These are phyloP conservation scores for Ilyonectria sp. DNA, from an alignment of 2,329 filamentous ascomycete genomes.

Conservation along the genomic window DNA sequence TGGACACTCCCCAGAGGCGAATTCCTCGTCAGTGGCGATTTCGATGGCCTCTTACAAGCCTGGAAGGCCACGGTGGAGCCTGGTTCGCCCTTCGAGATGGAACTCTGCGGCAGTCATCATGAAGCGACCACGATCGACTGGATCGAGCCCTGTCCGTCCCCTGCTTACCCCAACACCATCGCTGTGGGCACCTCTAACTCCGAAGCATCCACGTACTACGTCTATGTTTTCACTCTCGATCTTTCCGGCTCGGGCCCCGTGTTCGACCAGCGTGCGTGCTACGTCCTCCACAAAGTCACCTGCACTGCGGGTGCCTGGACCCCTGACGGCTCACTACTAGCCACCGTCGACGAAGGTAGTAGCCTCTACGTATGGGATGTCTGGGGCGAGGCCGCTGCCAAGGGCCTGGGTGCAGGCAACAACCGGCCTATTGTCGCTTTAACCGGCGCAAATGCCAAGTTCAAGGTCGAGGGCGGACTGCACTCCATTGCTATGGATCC, in stretches of 20 bases:
- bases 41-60: slow-evolving; percentile 86
- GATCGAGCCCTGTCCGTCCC: slow-evolving; percentile 82
- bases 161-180: slow-evolving; percentile 82
- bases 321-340: slow-evolving; percentile 86
- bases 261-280: slow-evolving; percentile 52
- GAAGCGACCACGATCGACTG: slow-evolving; percentile 98
- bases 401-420: slow-evolving; percentile 65
- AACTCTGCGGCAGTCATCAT: no score
- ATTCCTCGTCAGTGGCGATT: slow-evolving; percentile 86
- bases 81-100: slow-evolving; percentile 64
- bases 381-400: slow-evolving; percentile 81
- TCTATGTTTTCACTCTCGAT: slow-evolving; percentile 96
- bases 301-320: slow-evolving; percentile 95
- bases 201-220: slow-evolving; percentile 80
- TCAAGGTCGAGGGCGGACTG: slow-evolving; percentile 90
- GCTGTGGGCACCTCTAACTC: slow-evolving; percentile 84
- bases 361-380: slow-evolving; percentile 95
- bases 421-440: slow-evolving; percentile 80
- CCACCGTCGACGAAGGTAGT: slow-evolving; percentile 90
- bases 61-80: slow-evolving; percentile 70
- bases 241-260: no score
- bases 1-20: slow-evolving; percentile 90
- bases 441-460: slow-evolving; percentile 87
- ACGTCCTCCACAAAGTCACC: slow-evolving; percentile 88
- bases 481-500: slow-evolving; percentile 91